Base-by-base conservation (phyloP, 1,284 basidiomycete genomes). In the Phellopilus nigrolimitatus region DNA sequence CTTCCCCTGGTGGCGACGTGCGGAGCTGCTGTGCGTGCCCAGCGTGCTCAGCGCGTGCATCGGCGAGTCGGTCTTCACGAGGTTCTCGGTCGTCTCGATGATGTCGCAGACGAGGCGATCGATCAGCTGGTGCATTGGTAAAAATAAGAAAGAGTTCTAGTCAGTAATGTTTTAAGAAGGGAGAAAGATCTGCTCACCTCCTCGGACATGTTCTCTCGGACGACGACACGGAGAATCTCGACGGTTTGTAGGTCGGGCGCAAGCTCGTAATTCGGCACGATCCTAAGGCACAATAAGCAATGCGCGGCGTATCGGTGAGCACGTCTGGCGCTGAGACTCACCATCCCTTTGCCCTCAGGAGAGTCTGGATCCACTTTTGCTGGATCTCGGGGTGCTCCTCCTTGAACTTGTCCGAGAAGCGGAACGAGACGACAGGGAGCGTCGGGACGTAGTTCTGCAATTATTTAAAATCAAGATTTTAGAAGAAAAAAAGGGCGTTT, bases 401-500 rank as follows among this genome's bases (percentile, higher is more conserved):
- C 64, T 82, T 75, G 72, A 91, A 88, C 12, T 74, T 69, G 62
- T 97, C 85, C 1, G 86, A 85, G 74, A 97, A 95, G 45, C 83
- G 78, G 84, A 98, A 98, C 0, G 91, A 73, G 0, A 97, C 91
- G 12, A 97, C 94, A 3, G 95, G 95, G 17, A 98, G 73, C 2
- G 91, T 91, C 2, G 89, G 80, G 4, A 71, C 64, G 65, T 93
- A 95, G 38, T 65, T 72, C 80, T 89, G 60, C 6, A 60, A 53
- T 21, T 17, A 6, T 9, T 5, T 1, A n/a, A n/a, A 8, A 34
- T 31, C 52, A 42, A 53, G 6, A 10, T 9, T 33, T 17, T 8
- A 13, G 22, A 33, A 13, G 17, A 47, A 57, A 15, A 24, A n/a
- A 39, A 56, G 27, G 30, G 34, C 10, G 13, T 1, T 31, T n/a